These are phyloP conservation scores for Polygonum maritimum DNA, from an alignment of 148 eudicot genomes.

Conservation along the genomic window DNA sequence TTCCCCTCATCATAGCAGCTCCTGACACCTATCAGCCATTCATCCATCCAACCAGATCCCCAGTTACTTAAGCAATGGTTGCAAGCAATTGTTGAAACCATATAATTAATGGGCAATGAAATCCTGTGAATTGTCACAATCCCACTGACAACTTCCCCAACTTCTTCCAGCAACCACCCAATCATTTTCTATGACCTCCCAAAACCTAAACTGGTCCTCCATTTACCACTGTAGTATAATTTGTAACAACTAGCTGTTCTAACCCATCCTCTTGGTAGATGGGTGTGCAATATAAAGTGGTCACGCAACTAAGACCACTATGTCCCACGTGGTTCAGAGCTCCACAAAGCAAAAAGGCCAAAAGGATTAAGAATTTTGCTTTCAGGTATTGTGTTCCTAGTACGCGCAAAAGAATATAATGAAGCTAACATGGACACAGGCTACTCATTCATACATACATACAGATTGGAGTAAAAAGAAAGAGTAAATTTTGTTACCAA, in stretches of 20 bases:
- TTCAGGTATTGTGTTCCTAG: background rate
- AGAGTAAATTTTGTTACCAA: slow-evolving; percentile 29
- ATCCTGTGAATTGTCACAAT: background rate
- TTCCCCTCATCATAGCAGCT: slow-evolving; percentile 99
- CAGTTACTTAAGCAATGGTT: background rate
- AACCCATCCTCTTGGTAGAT: background rate
- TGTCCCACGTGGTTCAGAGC: background rate
- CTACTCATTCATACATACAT: background rate
- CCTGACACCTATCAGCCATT: slow-evolving; percentile 62
- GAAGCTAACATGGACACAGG: background rate
- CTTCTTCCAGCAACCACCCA: background rate
- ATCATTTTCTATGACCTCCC: background rate
- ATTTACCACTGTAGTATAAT: background rate
- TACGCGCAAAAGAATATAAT: background rate
- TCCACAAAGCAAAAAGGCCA: slow-evolving; percentile 3
- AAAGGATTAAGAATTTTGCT: background rate
- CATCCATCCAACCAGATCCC: background rate
- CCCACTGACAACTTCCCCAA: too few relatives aligned
- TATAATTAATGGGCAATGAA: background rate
- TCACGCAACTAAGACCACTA: background rate
- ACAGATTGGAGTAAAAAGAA: background rate
- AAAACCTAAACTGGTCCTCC: background rate
- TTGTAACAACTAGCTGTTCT: background rate
- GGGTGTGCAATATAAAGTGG: background rate
- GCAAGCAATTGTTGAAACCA: background rate